phyloP scores from a whole-genome alignment of 2,329 filamentous ascomycete genomes.

The Parastagonospora nodorum region DNA sequence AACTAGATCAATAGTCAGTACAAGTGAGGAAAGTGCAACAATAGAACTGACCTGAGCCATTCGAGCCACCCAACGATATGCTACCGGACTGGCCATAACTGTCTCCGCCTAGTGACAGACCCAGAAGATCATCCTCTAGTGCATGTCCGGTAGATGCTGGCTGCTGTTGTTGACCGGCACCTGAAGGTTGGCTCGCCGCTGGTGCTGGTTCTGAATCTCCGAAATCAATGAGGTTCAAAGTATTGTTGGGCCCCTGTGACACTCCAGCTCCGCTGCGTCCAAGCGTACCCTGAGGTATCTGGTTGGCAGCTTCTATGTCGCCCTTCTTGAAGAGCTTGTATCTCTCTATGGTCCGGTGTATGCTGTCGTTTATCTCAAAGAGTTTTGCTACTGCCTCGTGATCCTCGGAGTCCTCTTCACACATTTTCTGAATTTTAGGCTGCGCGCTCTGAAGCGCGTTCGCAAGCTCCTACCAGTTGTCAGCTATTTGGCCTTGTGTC shows the following conservation, averaged over 20 bases:
- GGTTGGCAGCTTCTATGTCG: conserved; percentile 80
- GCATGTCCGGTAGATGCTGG: conserved; percentile 62
- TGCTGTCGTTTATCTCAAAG: conserved; percentile 97
- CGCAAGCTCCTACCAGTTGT: conserved; percentile 73
- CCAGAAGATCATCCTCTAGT: conserved; percentile 88
- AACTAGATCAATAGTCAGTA: conserved; percentile 25
- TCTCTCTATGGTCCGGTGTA: conserved; percentile 92
- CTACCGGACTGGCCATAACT: conserved; percentile 76
- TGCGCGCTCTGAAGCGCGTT: conserved; percentile 89
- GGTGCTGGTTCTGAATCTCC: conserved; percentile 65
- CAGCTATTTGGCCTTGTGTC: conserved; percentile 12
- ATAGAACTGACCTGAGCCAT: conserved; percentile 41
- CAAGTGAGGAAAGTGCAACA: background rate
- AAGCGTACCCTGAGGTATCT: conserved; percentile 80
- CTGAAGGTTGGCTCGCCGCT: conserved; percentile 30
- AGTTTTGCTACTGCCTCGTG: conserved; percentile 94
- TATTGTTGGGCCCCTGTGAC: conserved; percentile 70
- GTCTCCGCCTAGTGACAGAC: conserved; percentile 74
- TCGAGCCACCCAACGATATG: conserved; percentile 74
- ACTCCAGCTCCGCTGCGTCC: conserved; percentile 68
- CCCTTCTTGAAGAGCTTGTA: conserved; percentile 97
- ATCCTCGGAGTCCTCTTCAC: conserved; percentile 97
- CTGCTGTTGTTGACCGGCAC: conserved; percentile 52
- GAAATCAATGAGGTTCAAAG: conserved; percentile 93
- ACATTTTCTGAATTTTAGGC: conserved; percentile 99